These are phyloP conservation scores for Chaetomidium leptoderma DNA, from an alignment of 495 filamentous ascomycete species.

Conservation along the genomic window DNA sequence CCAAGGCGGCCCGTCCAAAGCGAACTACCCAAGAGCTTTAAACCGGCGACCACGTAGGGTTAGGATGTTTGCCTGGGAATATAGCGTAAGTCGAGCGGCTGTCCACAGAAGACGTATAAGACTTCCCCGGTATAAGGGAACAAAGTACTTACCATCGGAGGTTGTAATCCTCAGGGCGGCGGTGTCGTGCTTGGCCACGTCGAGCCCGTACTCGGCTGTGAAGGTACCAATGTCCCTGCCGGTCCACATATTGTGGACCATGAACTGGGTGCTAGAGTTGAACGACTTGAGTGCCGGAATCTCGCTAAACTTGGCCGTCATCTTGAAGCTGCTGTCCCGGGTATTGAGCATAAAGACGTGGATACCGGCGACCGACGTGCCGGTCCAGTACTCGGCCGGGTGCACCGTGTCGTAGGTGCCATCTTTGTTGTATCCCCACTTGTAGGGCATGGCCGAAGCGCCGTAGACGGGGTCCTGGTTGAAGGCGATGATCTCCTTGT, in stretches of 20 bases:
- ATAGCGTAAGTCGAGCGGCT: too few relatives aligned
- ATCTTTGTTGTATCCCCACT: not conserved
- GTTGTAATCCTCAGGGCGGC: not conserved
- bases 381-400: not conserved
- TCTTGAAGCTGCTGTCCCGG: not conserved
- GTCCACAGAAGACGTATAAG: too few relatives aligned
- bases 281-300: too few relatives aligned
- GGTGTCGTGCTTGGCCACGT: not conserved
- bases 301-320: too few relatives aligned
- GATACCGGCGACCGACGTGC: not conserved
- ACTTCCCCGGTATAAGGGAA: too few relatives aligned
- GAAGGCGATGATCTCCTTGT: not conserved
- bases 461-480: constrained; percentile 1
- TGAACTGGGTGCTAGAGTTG: not conserved
- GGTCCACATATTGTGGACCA: not conserved
- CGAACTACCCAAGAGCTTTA: too few relatives aligned
- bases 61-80: too few relatives aligned
- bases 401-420: not conserved
- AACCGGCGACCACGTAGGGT: too few relatives aligned
- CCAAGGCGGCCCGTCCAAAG: too few relatives aligned
- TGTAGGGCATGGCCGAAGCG: not conserved
- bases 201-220: not conserved
- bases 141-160: too few relatives aligned
- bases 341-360: not conserved
- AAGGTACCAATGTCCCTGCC: not conserved